phyloP scores from a whole-genome alignment of 371 early-diverging fungal species.

The Apophysomyces ossiformis region DNA sequence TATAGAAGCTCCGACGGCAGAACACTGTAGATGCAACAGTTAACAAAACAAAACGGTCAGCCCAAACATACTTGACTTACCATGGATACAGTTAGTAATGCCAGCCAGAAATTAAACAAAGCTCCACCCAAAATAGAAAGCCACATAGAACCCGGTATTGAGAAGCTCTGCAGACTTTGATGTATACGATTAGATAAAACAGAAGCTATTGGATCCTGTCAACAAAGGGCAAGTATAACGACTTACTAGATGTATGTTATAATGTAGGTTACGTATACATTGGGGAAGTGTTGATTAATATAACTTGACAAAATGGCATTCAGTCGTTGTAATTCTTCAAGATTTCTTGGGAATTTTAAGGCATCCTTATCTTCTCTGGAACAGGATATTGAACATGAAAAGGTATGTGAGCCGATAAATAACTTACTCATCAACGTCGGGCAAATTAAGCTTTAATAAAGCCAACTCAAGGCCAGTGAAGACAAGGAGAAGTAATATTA shows the following conservation, averaged over 20 bases:
- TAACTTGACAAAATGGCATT: conserved; percentile 61
- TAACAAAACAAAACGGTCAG: background rate
- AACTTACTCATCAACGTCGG: conserved; percentile 46
- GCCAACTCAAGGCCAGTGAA: conserved; percentile 41
- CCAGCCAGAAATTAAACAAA: conserved; percentile 62
- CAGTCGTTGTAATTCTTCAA: conserved; percentile 58
- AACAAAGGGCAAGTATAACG: background rate
- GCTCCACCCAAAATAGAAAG: conserved; percentile 68
- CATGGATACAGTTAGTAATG: conserved; percentile 59
- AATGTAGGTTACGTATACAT: conserved; percentile 58
- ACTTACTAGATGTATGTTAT: conserved; percentile 67
- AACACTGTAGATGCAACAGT: conserved; percentile 39
- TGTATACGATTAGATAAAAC: background rate
- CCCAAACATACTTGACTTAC: conserved; percentile 24
- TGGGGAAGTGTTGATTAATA: conserved; percentile 60
- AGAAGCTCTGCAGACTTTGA: conserved; percentile 67
- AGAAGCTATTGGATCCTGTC: background rate
- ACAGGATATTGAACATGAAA: conserved; percentile 7
- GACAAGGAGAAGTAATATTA: conserved; percentile 33
- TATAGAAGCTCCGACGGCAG: conserved; percentile 63
- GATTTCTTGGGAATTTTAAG: conserved; percentile 59
- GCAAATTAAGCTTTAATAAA: conserved; percentile 41
- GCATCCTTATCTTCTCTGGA: conserved; percentile 59
- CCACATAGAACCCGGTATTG: conserved; percentile 75
- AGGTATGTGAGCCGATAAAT: background rate